phyloP scores from a whole-genome alignment of 108 stramenopile genomes.

The Cyclotella choctawhatcheeana region DNA sequence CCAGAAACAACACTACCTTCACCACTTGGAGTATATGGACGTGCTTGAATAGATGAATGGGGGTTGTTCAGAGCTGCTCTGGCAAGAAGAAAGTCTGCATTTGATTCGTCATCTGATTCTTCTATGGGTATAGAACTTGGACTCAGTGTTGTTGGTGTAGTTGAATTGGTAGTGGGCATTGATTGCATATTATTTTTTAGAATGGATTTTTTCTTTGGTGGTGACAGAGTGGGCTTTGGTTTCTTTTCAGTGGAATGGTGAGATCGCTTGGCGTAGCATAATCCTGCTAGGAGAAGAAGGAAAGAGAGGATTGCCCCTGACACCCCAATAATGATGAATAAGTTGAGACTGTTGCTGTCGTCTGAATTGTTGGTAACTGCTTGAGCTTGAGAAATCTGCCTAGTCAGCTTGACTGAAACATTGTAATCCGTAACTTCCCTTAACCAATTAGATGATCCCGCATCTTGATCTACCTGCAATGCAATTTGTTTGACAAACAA shows the following conservation, averaged over 20 bases:
- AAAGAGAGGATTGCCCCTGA: constrained; percentile 34
- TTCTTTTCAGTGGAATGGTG: neutral
- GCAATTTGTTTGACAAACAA: constrained; percentile 3
- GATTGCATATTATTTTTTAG: constrained; percentile 20
- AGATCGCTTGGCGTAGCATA: constrained; percentile 36
- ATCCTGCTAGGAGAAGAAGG: constrained; percentile 23
- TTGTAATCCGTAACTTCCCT: constrained; percentile 3
- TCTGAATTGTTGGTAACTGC: neutral
- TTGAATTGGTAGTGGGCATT: no score
- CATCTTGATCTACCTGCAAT: neutral
- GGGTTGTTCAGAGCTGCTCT: constrained; percentile 25
- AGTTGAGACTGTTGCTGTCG: constrained; percentile 10
- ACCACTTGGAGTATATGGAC: neutral
- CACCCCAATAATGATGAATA: constrained; percentile 31
- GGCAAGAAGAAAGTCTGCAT: constrained; percentile 30
- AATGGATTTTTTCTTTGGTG: constrained; percentile 1
- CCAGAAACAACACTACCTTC: constrained; percentile 14
- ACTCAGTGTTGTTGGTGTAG: neutral
- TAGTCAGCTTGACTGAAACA: neutral
- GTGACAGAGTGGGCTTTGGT: neutral
- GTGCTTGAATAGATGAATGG: neutral
- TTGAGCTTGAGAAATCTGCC: neutral
- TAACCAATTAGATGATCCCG: constrained; percentile 5
- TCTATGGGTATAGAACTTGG: constrained; percentile 10
- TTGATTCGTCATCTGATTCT: constrained; percentile 24